Evolutionary conservation across 306 rosid species (phyloP).

Genomic region (Lotus japonicus): DNA sequence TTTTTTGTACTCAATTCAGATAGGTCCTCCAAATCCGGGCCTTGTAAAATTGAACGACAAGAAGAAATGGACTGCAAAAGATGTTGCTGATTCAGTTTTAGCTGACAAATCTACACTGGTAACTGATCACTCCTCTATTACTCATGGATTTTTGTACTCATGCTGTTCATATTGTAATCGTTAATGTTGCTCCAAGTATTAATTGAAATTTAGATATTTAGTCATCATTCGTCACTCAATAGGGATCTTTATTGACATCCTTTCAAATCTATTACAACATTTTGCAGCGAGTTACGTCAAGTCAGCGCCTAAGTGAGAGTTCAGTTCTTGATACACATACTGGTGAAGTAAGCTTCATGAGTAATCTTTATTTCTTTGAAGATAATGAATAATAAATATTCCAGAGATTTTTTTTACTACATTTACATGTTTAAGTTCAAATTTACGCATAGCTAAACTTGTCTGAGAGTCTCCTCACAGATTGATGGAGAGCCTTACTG

Average conservation of each 20-base stretch:
- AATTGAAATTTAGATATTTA: background rate
- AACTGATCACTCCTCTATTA: constrained; percentile 11
- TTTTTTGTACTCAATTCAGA: constrained; percentile 50
- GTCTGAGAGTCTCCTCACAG: constrained; percentile 36
- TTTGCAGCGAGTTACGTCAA: constrained; percentile 91
- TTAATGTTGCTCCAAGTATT: background rate
- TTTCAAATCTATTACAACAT: background rate
- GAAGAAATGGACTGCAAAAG: constrained; percentile 83
- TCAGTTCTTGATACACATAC: constrained; percentile 87
- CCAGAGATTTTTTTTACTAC: background rate
- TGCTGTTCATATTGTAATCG: constrained; percentile 6
- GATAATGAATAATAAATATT: constrained; percentile 20
- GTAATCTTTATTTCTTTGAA: constrained; percentile 14
- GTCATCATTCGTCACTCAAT: background rate
- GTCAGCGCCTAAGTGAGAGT: constrained; percentile 88
- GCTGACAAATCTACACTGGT: constrained; percentile 93
- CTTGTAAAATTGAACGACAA: constrained; percentile 66
- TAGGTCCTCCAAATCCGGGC: constrained; percentile 85
- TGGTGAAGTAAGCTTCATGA: constrained; percentile 51
- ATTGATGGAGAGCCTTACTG: constrained; percentile 84
- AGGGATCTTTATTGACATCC: background rate
- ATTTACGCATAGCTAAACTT: constrained; percentile 20
- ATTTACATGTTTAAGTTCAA: background rate
- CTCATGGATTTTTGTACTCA: background rate
- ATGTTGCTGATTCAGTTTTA: constrained; percentile 93